Base-by-base conservation (phyloP, 805 yeast species). In the Candida silvicultrix region DNA sequence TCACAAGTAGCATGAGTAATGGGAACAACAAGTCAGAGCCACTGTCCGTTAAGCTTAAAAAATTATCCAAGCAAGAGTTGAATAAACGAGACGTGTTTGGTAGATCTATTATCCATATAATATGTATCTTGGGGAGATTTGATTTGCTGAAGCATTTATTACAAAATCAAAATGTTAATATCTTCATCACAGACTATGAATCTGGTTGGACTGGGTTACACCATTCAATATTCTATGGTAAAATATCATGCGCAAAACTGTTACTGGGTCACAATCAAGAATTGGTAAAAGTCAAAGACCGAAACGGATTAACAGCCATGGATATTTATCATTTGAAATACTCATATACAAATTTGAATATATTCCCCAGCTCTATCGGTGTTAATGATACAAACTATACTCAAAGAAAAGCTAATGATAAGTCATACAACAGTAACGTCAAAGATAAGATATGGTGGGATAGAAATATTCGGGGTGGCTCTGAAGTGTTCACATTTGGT, bases 201-300 rank as follows among this genome's bases (percentile, higher is more conserved):
- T 87, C 78, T 58, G 85, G 88, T 2, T 89, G 95, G 84, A 85
- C 86, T 38, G 78, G 88, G 22, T 68, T 90, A 25, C 97, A 90
- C 62, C 76, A 80, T 49, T 78, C 89, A 4, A 66, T 85, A 14
- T 77, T 70, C 52, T 66, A 75, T 50, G 85, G 80, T 31, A 70
- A 83, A 45, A 64, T 83, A 38, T 57, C 73, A 18, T 75, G 84
- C 57, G 80, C 83, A 10, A 73, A 70, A 44, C 62, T 64, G 8
- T 52, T 80, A 10, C 45, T 78, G 10, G 59, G 60, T 23, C 52
- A 58, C 18, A 60, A 59, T 25, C 64, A 56, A 22, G 56, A 64
- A 1, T 59, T 81, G 10, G 58, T 83, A 29, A 71, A 73, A 36
- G 66, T 76, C 25, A 82, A 81, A 53, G 97, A 89, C 64, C 69